Evolutionary conservation across 2,329 filamentous ascomycete species (phyloP), one percentile per base, ranked within the genome.

Genomic region (Tolypocladium tundrense): DNA sequence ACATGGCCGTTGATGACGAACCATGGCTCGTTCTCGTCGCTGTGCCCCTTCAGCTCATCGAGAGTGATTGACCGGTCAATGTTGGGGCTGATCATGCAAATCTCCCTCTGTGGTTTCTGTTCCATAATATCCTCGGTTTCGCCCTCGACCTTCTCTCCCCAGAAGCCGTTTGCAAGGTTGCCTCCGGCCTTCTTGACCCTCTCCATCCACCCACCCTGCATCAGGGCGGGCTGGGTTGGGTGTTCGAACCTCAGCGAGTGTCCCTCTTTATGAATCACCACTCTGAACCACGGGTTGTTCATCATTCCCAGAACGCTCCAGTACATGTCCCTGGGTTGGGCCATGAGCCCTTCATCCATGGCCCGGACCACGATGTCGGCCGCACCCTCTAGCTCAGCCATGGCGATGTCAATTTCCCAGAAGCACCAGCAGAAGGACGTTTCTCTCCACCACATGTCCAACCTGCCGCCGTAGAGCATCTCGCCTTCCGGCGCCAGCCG

Each of bases 251-350:
- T 79, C 48, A 96, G 73, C 9, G 68, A 72, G 50, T 67, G 59
- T 0, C 77, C 79, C 60, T 92, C 86, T 58, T 85, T 86, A 56
- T 84, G 82, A 57, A 97, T 88, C 2, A 86, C 83, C 1, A 97
- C 82, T 6, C 92, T 81, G 70, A 88, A 97, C 92, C 92, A 97
- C 0, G 90, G 89, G 65, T 96, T 96, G 73, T 96, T 96, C 92
- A 97, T 96, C 92, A 97, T 97, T 0, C 92, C 91, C 43, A 96
- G 75, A 2, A 96, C 91, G 60, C 85, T 91, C 92, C 92, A 97
- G 74, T 96, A 96, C 90, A 96, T 94, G 66, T 97, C 92, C 60
- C 90, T 81, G 5, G 92, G 92, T 69, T 96, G 91, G 0, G 90
- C 77, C 71, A 88, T 90, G 83, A 96, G 87, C 57, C 87, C 83